Evolutionary conservation across 371 early-diverging fungal species (phyloP), one percentile per base, ranked within the genome.

Genomic region (Mucor circinelloides): DNA sequence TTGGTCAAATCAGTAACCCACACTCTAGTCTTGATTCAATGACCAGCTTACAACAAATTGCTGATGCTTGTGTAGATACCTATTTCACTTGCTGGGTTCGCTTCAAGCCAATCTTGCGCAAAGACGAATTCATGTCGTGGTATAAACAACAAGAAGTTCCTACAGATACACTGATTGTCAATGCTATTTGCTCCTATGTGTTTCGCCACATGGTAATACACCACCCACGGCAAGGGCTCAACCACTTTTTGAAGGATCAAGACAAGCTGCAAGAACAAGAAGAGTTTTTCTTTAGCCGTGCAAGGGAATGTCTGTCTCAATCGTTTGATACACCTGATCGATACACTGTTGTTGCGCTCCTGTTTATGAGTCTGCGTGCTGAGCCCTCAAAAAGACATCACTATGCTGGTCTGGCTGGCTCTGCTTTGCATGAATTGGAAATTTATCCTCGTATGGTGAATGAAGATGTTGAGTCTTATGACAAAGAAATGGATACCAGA

Each of bases 401-500:
- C 28, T 79, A 79, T 63, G 64, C 68, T 23, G 73, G 76, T 5
- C 72, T 79, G 69, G 76, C 76, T 25, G 67, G 61, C 25, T 68
- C 73, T 30, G 68, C 74, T 17, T 56, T 79, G 12, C 76, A 79
- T 42, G 57, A 71, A 62, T 50, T 71, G 4, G 60, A 68, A 5
- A 75, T 71, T 23, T 71, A 75, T 42, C 75, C 75, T 19, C 72
- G 71, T 23, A 71, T 75, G 69, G 52, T 13, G 6, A 30, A 71
- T 23, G 71, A 76, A 57, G 66, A 75, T 31, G 63, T 63, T 3
- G 71, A 71, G 19, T 67, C 63, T 17, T 73, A 64, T 34, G 64
- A 76, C 19, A 73, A 73, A 46, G 79, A 79, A 58, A 66, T 76
- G 69, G 79, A 79, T 27, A 79, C 79, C 25, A 57, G 79, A 6